A percentile compares a stretch with the other conserved stretches of the same genome.
phyloP scores from a whole-genome alignment of 2,329 filamentous ascomycete species.

The Escovopsis sp. region DNA sequence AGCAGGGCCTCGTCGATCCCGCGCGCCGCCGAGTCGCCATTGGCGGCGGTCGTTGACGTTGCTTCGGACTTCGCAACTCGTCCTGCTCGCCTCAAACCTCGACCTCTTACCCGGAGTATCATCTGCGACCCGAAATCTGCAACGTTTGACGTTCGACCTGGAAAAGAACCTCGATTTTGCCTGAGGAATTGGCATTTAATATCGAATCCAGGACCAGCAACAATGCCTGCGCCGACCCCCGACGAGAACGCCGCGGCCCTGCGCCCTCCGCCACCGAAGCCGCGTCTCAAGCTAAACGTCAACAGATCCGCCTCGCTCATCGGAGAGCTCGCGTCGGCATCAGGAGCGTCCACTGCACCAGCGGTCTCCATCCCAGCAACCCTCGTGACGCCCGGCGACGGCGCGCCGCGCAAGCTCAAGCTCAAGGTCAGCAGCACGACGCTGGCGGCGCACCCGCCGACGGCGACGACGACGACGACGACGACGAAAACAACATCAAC shows the following conservation, averaged over 20 bases:
- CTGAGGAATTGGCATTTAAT: background rate
- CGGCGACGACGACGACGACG: too few species aligned
- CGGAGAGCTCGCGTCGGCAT: slow-evolving; percentile 11
- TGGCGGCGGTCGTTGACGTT: too few species aligned
- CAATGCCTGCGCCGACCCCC: slow-evolving; percentile 16
- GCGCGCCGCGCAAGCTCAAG: slow-evolving; percentile 23
- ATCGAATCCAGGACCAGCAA: background rate
- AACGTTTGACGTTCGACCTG: too few species aligned
- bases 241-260: slow-evolving; percentile 8
- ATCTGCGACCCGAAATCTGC: too few species aligned
- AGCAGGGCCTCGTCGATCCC: too few species aligned
- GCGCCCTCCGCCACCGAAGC: slow-evolving; percentile 17
- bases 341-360: background rate
- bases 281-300: slow-evolving; percentile 26
- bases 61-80: too few species aligned
- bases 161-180: too few species aligned
- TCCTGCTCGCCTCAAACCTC: too few species aligned
- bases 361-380: background rate
- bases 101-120: too few species aligned
- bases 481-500: background rate
- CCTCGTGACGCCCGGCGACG: slow-evolving; percentile 16
- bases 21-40: too few species aligned
- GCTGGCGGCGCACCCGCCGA: slow-evolving; percentile 26
- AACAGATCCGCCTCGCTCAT: slow-evolving; percentile 22
- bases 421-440: slow-evolving; percentile 22